A percentile compares a stretch with the other conserved stretches of the same genome.
These are phyloP conservation scores for Aspergillus melleus DNA, from an alignment of 2,329 filamentous ascomycete genomes.

Conservation along the genomic window DNA sequence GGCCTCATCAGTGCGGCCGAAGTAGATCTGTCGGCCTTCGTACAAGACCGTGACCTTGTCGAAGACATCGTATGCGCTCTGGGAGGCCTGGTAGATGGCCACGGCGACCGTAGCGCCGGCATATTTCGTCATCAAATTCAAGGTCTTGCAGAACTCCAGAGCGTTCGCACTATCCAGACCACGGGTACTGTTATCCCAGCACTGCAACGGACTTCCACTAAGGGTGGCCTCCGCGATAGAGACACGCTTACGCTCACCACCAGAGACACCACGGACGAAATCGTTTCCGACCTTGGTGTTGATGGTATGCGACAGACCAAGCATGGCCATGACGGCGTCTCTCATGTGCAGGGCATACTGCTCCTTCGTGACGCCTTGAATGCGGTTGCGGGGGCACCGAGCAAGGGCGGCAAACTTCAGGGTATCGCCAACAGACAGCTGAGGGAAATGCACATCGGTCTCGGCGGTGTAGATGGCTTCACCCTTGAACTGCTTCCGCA, in stretches of 20 bases:
- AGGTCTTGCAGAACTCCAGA: constrained; percentile 56
- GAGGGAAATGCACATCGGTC: constrained; percentile 79
- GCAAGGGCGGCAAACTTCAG: constrained; percentile 74
- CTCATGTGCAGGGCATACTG: constrained; percentile 46
- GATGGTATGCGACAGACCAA: constrained; percentile 53
- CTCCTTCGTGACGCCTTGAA: constrained; percentile 43
- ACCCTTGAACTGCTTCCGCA: constrained; percentile 69
- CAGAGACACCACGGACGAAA: constrained; percentile 62
- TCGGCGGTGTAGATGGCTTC: constrained; percentile 87
- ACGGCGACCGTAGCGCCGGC: constrained; percentile 52
- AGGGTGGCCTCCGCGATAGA: constrained; percentile 58
- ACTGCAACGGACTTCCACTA: constrained; percentile 48
- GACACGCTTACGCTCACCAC: constrained; percentile 63
- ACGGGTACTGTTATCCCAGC: constrained; percentile 53
- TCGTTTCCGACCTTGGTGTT: constrained; percentile 53
- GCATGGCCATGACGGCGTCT: constrained; percentile 48
- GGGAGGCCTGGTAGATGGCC: constrained; percentile 57
- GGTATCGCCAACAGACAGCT: constrained; percentile 75
- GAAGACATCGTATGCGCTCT: constrained; percentile 57
- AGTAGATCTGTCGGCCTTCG: constrained; percentile 76
- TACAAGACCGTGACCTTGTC: constrained; percentile 74
- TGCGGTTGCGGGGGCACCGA: constrained; percentile 47
- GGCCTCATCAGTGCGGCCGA: constrained; percentile 62
- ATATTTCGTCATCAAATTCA: constrained; percentile 53
- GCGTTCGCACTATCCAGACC: constrained; percentile 58